These are phyloP conservation scores for Chrysoporthe puriensis DNA, from an alignment of 2,329 filamentous ascomycete species.

Conservation along the genomic window DNA sequence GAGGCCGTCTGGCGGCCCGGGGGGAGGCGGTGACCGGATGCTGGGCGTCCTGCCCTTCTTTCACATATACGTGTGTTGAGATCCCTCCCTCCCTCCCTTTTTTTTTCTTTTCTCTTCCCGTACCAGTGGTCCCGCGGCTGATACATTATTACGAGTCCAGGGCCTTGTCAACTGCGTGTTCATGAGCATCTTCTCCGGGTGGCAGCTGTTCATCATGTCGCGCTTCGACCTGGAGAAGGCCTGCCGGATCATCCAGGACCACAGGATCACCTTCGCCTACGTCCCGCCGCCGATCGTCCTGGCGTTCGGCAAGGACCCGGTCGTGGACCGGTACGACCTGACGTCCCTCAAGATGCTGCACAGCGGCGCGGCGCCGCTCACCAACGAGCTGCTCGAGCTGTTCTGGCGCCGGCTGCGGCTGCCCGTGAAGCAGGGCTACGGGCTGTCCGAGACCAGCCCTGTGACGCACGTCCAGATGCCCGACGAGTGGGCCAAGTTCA, in stretches of 20 bases:
- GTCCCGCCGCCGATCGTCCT: conserved; percentile 85
- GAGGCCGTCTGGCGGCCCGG: conserved; percentile 58
- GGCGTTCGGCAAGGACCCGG: conserved; percentile 76
- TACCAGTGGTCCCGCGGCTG: no score
- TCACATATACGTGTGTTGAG: conserved; percentile 77
- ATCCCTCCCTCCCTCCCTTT: neutral
- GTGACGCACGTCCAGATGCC: conserved; percentile 75
- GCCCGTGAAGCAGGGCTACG: conserved; percentile 90
- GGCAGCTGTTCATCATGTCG: conserved; percentile 71
- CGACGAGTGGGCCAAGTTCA: conserved; percentile 74
- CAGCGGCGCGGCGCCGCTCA: conserved; percentile 84
- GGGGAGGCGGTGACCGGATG: conserved; percentile 70
- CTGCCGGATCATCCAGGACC: conserved; percentile 75
- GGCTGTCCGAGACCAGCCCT: conserved; percentile 84
- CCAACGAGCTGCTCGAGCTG: conserved; percentile 75
- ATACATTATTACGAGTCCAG: conserved; percentile 27
- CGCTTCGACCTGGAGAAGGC: conserved; percentile 83
- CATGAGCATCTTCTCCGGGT: conserved; percentile 66
- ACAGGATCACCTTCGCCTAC: conserved; percentile 77
- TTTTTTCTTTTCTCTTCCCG: neutral
- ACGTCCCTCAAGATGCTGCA: conserved; percentile 81
- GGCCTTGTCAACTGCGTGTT: conserved; percentile 76
- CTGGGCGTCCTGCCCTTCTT: conserved; percentile 86
- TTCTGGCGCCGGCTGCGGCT: conserved; percentile 75
- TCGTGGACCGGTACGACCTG: conserved; percentile 80